phyloP scores from a whole-genome alignment of 345 rosid species.

The Eucalyptus regnans region DNA sequence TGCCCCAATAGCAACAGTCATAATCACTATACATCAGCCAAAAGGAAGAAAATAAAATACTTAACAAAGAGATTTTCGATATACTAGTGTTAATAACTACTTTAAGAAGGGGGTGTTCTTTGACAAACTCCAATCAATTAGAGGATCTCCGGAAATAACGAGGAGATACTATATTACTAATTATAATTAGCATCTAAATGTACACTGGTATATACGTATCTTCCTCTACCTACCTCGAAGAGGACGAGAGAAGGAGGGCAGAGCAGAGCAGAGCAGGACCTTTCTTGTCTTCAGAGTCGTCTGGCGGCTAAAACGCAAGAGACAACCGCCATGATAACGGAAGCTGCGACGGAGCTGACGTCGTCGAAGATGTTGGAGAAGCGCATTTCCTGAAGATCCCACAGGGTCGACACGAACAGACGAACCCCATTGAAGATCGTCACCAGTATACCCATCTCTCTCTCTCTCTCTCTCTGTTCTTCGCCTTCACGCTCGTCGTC shows the following conservation, averaged over 20 bases:
- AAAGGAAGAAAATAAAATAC: background rate
- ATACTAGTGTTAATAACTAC: background rate
- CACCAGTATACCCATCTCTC: constrained; percentile 18
- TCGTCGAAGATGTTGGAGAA: constrained; percentile 27
- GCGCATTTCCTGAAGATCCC: constrained; percentile 50
- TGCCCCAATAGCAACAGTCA: background rate
- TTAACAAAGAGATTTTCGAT: background rate
- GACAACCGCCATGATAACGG: constrained; percentile 21
- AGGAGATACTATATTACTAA: background rate
- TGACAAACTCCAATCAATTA: background rate
- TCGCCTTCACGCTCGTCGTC: background rate
- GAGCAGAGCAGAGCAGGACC: background rate
- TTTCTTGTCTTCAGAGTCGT: background rate
- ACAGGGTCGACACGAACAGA: constrained; percentile 29
- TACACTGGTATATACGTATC: background rate
- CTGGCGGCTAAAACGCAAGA: constrained; percentile 23
- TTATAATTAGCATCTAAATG: background rate
- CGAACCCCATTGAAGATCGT: constrained; percentile 17
- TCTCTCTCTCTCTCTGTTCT: background rate
- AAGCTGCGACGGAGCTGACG: constrained; percentile 11
- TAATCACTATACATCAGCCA: background rate
- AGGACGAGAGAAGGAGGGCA: background rate
- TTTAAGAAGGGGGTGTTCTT: background rate
- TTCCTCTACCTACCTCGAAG: background rate
- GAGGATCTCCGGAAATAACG: background rate